phyloP scores from a whole-genome alignment of 805 yeast genomes.

The Teunomyces panamensis region DNA sequence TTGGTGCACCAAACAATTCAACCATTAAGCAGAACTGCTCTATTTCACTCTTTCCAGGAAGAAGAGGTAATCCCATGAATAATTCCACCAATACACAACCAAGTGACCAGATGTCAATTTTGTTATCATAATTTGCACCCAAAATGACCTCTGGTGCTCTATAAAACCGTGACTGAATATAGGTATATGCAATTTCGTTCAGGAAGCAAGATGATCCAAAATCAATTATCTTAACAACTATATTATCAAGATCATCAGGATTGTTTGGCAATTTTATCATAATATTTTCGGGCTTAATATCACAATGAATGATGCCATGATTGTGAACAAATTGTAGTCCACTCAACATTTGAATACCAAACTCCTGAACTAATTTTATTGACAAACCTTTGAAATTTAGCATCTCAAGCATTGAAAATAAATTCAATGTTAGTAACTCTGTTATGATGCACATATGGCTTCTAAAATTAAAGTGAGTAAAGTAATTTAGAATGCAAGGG shows the following conservation, averaged over 20 bases:
- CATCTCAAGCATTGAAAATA: slow-evolving; percentile 57
- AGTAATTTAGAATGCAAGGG: slow-evolving; percentile 30
- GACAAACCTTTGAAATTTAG: slow-evolving; percentile 50
- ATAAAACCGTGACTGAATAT: slow-evolving; percentile 65
- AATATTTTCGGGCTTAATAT: slow-evolving; percentile 81
- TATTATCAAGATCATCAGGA: slow-evolving; percentile 31
- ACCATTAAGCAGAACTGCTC: slow-evolving; percentile 44
- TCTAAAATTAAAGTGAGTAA: slow-evolving; percentile 73
- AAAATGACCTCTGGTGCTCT: slow-evolving; percentile 76
- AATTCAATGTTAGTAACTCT: slow-evolving; percentile 64
- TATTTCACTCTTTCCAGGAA: slow-evolving; percentile 49
- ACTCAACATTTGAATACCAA: slow-evolving; percentile 54
- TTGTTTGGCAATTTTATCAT: slow-evolving; percentile 46
- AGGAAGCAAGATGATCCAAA: slow-evolving; percentile 66
- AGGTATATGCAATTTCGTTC: slow-evolving; percentile 45
- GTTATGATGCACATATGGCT: slow-evolving; percentile 81
- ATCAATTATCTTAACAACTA: slow-evolving; percentile 68
- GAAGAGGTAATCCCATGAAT: slow-evolving; percentile 36
- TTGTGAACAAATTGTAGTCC: slow-evolving; percentile 62
- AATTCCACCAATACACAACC: slow-evolving; percentile 43
- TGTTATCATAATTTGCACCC: slow-evolving; percentile 58
- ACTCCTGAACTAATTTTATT: slow-evolving; percentile 35
- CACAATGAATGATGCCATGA: slow-evolving; percentile 70
- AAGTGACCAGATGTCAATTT: slow-evolving; percentile 52
- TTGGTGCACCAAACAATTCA: slow-evolving; percentile 49